Evolutionary conservation across 345 rosid genomes (phyloP).

Genomic region (Triadica sebifera): DNA sequence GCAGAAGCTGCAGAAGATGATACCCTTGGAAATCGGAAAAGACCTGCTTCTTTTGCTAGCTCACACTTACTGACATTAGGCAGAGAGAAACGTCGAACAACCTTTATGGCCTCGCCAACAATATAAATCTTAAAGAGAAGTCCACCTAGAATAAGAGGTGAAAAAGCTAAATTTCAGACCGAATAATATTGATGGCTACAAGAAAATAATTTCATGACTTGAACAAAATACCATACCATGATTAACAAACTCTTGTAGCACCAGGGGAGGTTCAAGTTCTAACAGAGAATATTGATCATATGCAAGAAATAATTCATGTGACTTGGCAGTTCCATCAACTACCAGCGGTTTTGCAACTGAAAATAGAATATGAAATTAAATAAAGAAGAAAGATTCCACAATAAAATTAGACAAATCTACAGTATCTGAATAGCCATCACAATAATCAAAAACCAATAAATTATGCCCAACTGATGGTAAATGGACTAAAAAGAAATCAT

Average conservation of each 20-base stretch:
- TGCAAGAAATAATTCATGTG: slow-evolving; percentile 78
- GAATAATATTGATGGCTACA: not conserved
- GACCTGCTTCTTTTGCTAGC: slow-evolving; percentile 54
- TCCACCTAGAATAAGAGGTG: slow-evolving; percentile 53
- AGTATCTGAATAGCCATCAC: not conserved
- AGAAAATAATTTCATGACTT: not conserved
- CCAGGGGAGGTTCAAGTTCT: slow-evolving; percentile 81
- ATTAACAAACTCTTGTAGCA: slow-evolving; percentile 89
- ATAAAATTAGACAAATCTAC: not conserved
- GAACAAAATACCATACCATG: slow-evolving; percentile 53
- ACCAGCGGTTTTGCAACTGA: slow-evolving; percentile 89
- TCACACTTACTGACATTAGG: slow-evolving; percentile 62
- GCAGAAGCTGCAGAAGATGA: slow-evolving; percentile 87
- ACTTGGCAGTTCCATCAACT: slow-evolving; percentile 87
- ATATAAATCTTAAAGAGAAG: slow-evolving; percentile 79
- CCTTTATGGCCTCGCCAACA: slow-evolving; percentile 79
- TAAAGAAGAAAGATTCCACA: not conserved
- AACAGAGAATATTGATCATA: slow-evolving; percentile 64
- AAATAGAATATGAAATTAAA: slow-evolving; percentile 16
- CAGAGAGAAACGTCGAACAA: slow-evolving; percentile 73
- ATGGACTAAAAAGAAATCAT: not conserved
- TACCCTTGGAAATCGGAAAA: slow-evolving; percentile 71
- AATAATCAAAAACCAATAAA: not conserved
- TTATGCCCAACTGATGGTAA: not conserved
- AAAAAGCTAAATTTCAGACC: slow-evolving; percentile 7